phyloP scores from a whole-genome alignment of 148 eudicot species.

The Suaeda aralocaspica region DNA sequence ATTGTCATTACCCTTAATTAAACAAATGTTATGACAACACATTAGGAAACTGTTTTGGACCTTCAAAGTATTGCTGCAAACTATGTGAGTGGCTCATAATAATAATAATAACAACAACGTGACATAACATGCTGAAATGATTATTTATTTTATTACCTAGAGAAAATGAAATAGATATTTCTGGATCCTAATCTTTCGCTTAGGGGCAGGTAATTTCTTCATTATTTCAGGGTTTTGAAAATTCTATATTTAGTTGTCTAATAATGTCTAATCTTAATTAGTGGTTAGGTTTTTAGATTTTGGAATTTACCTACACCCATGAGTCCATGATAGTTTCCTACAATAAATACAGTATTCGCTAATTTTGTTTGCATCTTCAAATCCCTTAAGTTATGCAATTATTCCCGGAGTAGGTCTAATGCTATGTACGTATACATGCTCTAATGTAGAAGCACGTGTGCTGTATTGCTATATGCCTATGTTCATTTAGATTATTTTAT shows the following conservation, averaged over 20 bases:
- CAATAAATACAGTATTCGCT: background rate
- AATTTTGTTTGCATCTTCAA: conserved; percentile 6
- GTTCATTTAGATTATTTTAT: too few relatives aligned
- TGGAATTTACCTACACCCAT: too few relatives aligned
- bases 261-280: conserved; percentile 1
- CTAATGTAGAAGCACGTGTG: too few relatives aligned
- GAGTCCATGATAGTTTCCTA: background rate
- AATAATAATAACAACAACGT: background rate
- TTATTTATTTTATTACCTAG: background rate
- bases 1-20: conserved; percentile 13
- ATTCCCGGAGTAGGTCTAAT: background rate
- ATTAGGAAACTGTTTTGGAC: conserved; percentile 8
- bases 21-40: background rate
- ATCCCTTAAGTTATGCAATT: background rate
- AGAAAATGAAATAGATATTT: background rate
- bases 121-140: background rate
- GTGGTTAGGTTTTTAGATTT: conserved; percentile 22
- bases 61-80: background rate
- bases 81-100: background rate
- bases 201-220: background rate
- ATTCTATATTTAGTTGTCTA: background rate
- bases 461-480: too few relatives aligned
- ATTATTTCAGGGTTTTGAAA: background rate
- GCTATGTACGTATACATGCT: too few relatives aligned
- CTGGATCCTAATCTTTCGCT: background rate